These are phyloP conservation scores for Diaporthe sp. DNA, from an alignment of 2,329 filamentous ascomycete genomes.

Conservation along the genomic window DNA sequence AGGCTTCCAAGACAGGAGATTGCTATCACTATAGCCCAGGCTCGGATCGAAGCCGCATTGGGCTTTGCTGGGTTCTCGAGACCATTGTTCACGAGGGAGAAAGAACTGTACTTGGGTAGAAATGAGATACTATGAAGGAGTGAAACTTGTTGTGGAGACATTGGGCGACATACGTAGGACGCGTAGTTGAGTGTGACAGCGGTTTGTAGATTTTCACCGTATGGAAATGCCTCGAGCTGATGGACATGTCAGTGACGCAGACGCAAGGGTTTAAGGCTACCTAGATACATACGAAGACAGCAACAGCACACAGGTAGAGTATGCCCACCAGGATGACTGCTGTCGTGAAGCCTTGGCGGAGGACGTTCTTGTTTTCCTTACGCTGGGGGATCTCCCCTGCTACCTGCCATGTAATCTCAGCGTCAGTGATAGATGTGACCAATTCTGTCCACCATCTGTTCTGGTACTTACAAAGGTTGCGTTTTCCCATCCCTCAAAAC, in stretches of 20 bases:
- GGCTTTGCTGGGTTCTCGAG: not conserved
- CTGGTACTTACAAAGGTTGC: not conserved
- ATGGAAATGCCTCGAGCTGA: not conserved
- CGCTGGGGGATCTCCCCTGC: not conserved
- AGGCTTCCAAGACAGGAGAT: not conserved
- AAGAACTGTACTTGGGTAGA: not conserved
- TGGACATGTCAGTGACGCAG: not conserved
- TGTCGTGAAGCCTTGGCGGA: not conserved
- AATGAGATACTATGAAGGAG: not conserved
- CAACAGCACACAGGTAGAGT: not conserved
- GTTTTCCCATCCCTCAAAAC: not conserved
- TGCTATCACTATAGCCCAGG: not conserved
- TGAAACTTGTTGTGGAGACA: accelerated
- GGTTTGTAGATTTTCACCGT: not conserved
- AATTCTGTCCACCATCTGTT: not conserved
- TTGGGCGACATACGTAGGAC: not conserved
- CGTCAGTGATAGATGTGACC: not conserved
- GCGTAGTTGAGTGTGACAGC: not conserved
- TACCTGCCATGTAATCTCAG: not conserved
- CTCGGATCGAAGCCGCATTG: not conserved
- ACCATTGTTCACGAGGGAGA: not conserved
- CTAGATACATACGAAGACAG: not conserved
- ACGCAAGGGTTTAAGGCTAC: not conserved
- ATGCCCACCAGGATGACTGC: not conserved
- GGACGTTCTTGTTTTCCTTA: not conserved